A percentile compares a stretch with the other conserved stretches of the same genome.
These are phyloP conservation scores for Globisporangium canariense DNA, from an alignment of 352 stramenopile species.

Conservation along the genomic window DNA sequence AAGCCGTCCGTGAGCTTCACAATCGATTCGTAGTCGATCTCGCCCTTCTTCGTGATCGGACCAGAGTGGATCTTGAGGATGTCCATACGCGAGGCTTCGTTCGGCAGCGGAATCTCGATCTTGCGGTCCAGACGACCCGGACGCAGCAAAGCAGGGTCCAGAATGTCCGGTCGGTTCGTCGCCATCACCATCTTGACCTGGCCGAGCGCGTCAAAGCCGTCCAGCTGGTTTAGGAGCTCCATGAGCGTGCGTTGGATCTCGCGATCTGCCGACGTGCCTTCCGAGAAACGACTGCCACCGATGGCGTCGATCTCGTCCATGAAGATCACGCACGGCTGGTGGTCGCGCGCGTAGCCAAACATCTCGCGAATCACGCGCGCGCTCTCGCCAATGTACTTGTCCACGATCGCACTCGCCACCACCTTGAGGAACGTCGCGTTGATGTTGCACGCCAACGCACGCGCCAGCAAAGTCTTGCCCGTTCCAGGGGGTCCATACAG, in stretches of 20 bases:
- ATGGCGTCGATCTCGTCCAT: conserved; percentile 99
- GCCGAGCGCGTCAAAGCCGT: conserved; percentile 98
- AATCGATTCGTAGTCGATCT: conserved; percentile 99
- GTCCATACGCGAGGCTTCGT: conserved; percentile 97
- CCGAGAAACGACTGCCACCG: conserved; percentile 95
- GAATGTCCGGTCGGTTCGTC: conserved; percentile 98
- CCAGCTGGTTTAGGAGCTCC: conserved; percentile 99
- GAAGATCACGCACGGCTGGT: conserved; percentile 99
- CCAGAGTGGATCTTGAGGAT: conserved; percentile 99
- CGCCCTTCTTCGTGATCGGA: conserved; percentile 98
- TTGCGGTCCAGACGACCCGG: conserved; percentile 98
- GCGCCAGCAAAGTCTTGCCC: conserved; percentile 98
- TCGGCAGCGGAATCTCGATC: conserved; percentile 99
- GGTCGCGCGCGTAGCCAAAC: conserved; percentile 96
- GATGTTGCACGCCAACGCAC: conserved; percentile 98
- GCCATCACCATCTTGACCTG: conserved; percentile 99
- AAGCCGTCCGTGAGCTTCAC: conserved; percentile 99
- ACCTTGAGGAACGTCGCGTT: conserved; percentile 99
- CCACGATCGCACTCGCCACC: conserved; percentile 98
- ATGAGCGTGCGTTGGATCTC: conserved; percentile 99
- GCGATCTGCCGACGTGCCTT: conserved; percentile 94
- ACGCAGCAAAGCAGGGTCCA: conserved; percentile 97
- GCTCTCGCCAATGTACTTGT: conserved; percentile 99
- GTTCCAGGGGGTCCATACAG: conserved; percentile 98
- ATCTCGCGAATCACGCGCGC: conserved; percentile 99